phyloP scores from a whole-genome alignment of 2,329 filamentous ascomycete species.

The Scedosporium boydii region DNA sequence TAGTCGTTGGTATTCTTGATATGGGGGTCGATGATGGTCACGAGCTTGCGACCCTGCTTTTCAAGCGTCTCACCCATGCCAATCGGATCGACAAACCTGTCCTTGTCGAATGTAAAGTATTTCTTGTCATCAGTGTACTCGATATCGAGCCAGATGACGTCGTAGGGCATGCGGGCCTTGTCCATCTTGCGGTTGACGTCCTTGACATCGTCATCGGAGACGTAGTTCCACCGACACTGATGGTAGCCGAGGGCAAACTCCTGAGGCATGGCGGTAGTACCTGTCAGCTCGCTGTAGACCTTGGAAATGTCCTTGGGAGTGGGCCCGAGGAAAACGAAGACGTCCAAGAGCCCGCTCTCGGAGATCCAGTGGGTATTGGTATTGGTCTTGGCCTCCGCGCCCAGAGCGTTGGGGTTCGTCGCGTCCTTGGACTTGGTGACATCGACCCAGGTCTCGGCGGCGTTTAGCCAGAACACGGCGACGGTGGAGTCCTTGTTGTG shows the following conservation, averaged over 20 bases:
- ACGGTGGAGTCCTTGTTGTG: slow-evolving; percentile 90
- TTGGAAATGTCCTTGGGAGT: slow-evolving; percentile 73
- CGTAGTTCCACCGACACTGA: slow-evolving; percentile 98
- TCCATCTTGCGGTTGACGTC: slow-evolving; percentile 96
- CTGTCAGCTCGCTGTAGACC: slow-evolving; percentile 81
- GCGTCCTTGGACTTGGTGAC: slow-evolving; percentile 70
- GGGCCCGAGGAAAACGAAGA: slow-evolving; percentile 91
- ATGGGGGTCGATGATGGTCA: slow-evolving; percentile 92
- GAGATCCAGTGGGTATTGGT: slow-evolving; percentile 97
- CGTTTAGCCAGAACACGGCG: slow-evolving; percentile 95
- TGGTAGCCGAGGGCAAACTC: slow-evolving; percentile 91
- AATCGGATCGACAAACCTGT: slow-evolving; percentile 78
- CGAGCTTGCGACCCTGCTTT: slow-evolving; percentile 76
- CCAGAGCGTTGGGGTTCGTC: slow-evolving; percentile 69
- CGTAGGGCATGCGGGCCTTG: slow-evolving; percentile 89
- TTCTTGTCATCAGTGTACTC: slow-evolving; percentile 96
- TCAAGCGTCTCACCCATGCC: slow-evolving; percentile 85
- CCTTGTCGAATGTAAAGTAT: slow-evolving; percentile 94
- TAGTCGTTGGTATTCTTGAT: slow-evolving; percentile 89
- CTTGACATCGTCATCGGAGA: slow-evolving; percentile 92
- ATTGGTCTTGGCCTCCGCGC: slow-evolving; percentile 56
- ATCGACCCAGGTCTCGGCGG: slow-evolving; percentile 95
- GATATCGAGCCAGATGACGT: slow-evolving; percentile 97
- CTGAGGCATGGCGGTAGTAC: slow-evolving; percentile 82
- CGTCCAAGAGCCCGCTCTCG: slow-evolving; percentile 78